Percentiles rank a stretch among this genome's conserved stretches.
These are phyloP conservation scores for Kodamaea laetipori DNA, from an alignment of 805 yeast species.

Conservation along the genomic window DNA sequence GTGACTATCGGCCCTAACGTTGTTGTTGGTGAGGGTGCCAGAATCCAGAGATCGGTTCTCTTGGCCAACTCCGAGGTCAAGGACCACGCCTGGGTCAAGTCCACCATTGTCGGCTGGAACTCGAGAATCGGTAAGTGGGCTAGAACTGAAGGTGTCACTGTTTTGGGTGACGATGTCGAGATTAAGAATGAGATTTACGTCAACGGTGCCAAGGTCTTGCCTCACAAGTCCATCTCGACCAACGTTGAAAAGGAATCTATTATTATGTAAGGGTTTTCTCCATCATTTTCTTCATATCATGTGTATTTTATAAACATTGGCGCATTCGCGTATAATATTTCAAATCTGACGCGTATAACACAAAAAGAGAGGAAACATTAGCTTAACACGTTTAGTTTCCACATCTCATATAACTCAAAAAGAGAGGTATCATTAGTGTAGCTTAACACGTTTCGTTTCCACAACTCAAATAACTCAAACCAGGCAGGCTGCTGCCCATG, in stretches of 20 bases:
- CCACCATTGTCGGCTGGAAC: constrained; percentile 99
- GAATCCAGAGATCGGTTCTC: constrained; percentile 93
- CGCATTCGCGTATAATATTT: constrained; percentile 1
- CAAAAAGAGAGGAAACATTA: no score
- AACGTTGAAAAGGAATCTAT: constrained; percentile 98
- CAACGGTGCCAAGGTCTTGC: constrained; percentile 98
- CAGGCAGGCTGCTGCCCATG: no score
- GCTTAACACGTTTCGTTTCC: no score
- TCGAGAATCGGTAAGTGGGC: constrained; percentile 99
- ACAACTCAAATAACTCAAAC: no score
- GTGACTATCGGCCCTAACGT: constrained; percentile 98
- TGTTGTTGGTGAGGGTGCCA: constrained; percentile 95
- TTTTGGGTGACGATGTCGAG: constrained; percentile 98
- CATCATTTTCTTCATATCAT: constrained; percentile 6
- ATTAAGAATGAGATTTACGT: constrained; percentile 98
- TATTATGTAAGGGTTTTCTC: constrained; percentile 72
- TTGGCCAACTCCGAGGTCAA: constrained; percentile 87
- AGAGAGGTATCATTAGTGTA: no score
- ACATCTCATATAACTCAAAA: no score
- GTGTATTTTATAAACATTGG: constrained; percentile 9
- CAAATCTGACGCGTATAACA: not conserved
- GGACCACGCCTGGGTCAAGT: constrained; percentile 97
- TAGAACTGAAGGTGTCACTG: constrained; percentile 96
- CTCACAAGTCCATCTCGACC: constrained; percentile 94
- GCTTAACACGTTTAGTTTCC: no score